phyloP scores from a whole-genome alignment of 495 filamentous ascomycete species.

The Tuber brumale region DNA sequence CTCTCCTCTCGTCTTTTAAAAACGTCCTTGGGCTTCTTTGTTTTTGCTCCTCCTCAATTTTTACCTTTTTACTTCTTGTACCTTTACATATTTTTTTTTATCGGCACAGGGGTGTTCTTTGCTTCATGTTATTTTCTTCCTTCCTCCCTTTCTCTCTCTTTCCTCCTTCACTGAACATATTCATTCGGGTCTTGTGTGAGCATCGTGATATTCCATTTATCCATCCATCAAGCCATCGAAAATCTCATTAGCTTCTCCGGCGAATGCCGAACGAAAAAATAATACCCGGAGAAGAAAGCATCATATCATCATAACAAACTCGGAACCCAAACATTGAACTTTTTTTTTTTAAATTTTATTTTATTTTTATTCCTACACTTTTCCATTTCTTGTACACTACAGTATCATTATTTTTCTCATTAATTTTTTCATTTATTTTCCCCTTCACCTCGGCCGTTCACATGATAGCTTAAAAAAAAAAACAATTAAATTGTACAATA shows the following conservation, averaged over 20 bases:
- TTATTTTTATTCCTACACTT: neutral
- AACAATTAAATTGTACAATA: conserved; percentile 1
- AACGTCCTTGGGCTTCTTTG: neutral
- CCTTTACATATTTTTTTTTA: neutral
- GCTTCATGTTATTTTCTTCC: neutral
- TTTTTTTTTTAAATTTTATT: neutral
- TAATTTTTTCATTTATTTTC: too few relatives aligned
- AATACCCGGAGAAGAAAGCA: neutral
- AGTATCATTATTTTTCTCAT: neutral
- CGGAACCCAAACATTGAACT: neutral
- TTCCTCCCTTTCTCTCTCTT: neutral
- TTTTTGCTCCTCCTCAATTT: neutral
- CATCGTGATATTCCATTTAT: neutral
- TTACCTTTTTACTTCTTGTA: conserved; percentile 2
- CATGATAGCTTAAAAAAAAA: neutral
- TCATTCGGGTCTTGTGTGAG: neutral
- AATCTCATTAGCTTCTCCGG: neutral
- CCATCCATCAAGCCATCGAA: neutral
- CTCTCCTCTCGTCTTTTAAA: neutral
- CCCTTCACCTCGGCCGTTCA: neutral
- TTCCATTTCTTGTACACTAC: neutral
- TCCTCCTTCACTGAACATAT: neutral
- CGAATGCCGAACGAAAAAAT: neutral
- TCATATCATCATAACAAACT: neutral
- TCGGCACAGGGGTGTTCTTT: neutral